These are phyloP conservation scores for Kokia cookei DNA, from an alignment of 441 rosid species.

Conservation along the genomic window DNA sequence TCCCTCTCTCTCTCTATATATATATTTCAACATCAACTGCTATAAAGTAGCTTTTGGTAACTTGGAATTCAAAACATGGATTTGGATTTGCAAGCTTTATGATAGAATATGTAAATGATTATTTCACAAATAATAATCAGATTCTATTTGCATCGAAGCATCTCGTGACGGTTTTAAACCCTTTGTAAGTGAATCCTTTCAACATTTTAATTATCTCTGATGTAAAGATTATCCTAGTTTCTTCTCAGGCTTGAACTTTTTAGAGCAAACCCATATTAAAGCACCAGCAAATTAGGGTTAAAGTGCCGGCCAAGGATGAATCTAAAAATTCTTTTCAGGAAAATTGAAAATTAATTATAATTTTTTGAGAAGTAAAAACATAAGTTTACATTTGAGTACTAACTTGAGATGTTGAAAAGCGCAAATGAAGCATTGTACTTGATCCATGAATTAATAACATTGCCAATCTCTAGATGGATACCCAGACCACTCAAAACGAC, in stretches of 20 bases:
- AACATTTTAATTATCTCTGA: constrained; percentile 77
- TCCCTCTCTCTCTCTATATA: too few species aligned
- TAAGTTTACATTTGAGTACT: too few species aligned
- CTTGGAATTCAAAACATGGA: too few species aligned
- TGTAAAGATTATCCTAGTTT: constrained; percentile 48
- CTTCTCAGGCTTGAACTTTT: constrained; percentile 37
- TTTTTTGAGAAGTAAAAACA: too few species aligned
- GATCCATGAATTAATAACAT: constrained; percentile 78
- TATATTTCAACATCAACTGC: too few species aligned
- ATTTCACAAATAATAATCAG: too few species aligned
- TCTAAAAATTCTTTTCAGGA: too few species aligned
- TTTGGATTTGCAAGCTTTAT: too few species aligned
- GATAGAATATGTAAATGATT: too few species aligned
- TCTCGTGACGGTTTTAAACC: constrained; percentile 70
- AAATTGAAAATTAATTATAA: too few species aligned
- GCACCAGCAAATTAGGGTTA: constrained; percentile 63
- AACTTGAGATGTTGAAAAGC: too few species aligned
- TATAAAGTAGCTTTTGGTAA: too few species aligned
- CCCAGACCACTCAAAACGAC: constrained; percentile 53
- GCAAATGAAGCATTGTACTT: constrained; percentile 43
- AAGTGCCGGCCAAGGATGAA: constrained; percentile 42
- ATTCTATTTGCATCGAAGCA: constrained; percentile 39
- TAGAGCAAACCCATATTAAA: constrained; percentile 65
- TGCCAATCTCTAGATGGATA: constrained; percentile 85
- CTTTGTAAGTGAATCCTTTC: constrained; percentile 77